Evolutionary conservation across 176 grass and related monocot genomes (phyloP).

Genomic region (barley (Hordeum vulgare)): MorexV3_pseudomolecules_assembly NC_058522.1:378065245-378065744

Average conservation of each 20-base stretch:
- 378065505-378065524: neutral
- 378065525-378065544: neutral
- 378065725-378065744: no score
- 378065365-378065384: no score
- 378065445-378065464: neutral
- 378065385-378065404: neutral
- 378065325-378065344: neutral
- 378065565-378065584: no score
- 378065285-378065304: neutral
- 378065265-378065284: neutral
- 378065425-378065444: neutral
- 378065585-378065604: no score
- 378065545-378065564: neutral
- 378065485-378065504: neutral
- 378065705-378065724: no score
- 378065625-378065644: no score
- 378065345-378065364: neutral
- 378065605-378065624: no score
- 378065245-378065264: neutral
- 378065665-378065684: no score
- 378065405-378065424: neutral
- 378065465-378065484: neutral
- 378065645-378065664: no score
- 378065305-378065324: neutral
- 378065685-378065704: no score